A percentile compares a stretch with the other conserved stretches of the same genome.
Conservation (phyloP, 2,329 filamentous ascomycete genomes). For the Fusarium tuaranense region DNA sequence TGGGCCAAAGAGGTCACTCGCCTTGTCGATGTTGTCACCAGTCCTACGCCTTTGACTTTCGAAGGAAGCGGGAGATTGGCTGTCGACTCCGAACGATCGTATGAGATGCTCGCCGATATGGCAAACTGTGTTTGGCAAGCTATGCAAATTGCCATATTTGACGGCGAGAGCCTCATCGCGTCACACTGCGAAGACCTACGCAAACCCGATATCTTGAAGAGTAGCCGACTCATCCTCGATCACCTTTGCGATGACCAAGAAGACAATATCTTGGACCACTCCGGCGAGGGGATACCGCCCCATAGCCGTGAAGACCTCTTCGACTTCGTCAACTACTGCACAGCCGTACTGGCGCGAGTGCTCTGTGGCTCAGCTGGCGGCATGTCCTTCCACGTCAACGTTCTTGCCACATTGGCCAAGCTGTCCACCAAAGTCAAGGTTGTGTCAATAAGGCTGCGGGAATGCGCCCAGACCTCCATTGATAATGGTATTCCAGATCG, state of each 20-base stretch:
- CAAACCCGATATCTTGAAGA: background rate
- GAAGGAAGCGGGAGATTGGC: background rate
- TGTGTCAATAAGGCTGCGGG: background rate
- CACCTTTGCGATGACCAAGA: too few relatives aligned
- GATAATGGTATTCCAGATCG: background rate
- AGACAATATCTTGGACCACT: background rate
- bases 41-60: rapidly evolving
- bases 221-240: too few relatives aligned
- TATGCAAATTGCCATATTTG: background rate
- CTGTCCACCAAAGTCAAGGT: background rate
- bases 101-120: background rate
- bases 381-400: background rate
- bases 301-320: background rate
- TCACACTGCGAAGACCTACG: rapidly evolving
- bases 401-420: background rate
- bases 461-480: background rate
- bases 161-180: background rate
- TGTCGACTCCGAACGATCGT: background rate
- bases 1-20: background rate
- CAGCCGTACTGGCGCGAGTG: background rate
- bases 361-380: background rate
- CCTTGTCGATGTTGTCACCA: rapidly evolving
- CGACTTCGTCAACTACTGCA: background rate
- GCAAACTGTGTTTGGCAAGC: background rate
- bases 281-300: background rate